These are phyloP conservation scores for Acer campestre DNA, from an alignment of 345 rosid genomes.

Conservation along the genomic window DNA sequence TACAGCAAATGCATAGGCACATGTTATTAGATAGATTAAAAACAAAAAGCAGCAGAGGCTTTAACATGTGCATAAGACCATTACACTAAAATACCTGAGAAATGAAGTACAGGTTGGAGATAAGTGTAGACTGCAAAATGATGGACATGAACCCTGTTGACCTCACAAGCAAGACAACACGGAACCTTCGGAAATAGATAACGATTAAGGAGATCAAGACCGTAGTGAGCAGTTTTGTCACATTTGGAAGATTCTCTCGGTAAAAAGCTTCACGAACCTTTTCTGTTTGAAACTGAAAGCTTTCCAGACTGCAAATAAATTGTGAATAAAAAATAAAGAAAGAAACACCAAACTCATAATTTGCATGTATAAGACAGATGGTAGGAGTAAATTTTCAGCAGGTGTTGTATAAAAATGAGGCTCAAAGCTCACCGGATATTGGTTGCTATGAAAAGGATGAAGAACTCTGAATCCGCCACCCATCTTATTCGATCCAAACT, in stretches of 20 bases:
- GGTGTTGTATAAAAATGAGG: not conserved
- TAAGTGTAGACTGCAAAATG: conserved; percentile 80
- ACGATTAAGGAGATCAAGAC: conserved; percentile 78
- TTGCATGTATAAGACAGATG: not conserved
- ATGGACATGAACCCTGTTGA: conserved; percentile 94
- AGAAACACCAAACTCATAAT: not conserved
- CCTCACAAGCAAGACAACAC: conserved; percentile 87
- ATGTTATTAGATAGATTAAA: not conserved
- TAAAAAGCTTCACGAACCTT: conserved; percentile 84
- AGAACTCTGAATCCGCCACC: conserved; percentile 77
- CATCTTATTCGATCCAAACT: conserved; percentile 32
- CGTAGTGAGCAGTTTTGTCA: conserved; percentile 81
- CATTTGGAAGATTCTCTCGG: conserved; percentile 87
- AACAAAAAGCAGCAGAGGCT: not conserved
- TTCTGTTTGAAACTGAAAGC: conserved; percentile 78
- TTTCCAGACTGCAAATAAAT: conserved; percentile 65
- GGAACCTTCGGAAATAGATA: conserved; percentile 91
- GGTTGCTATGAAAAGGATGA: conserved; percentile 85
- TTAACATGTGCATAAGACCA: not conserved
- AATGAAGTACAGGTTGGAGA: conserved; percentile 79
- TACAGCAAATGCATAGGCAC: conserved; percentile 57
- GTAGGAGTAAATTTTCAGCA: not conserved
- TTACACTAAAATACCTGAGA: conserved; percentile 59
- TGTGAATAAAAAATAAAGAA: not conserved
- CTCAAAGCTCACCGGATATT: conserved; percentile 60